These are phyloP conservation scores for Trichoderma lentiforme DNA, from an alignment of 2,329 filamentous ascomycete species.

Conservation along the genomic window DNA sequence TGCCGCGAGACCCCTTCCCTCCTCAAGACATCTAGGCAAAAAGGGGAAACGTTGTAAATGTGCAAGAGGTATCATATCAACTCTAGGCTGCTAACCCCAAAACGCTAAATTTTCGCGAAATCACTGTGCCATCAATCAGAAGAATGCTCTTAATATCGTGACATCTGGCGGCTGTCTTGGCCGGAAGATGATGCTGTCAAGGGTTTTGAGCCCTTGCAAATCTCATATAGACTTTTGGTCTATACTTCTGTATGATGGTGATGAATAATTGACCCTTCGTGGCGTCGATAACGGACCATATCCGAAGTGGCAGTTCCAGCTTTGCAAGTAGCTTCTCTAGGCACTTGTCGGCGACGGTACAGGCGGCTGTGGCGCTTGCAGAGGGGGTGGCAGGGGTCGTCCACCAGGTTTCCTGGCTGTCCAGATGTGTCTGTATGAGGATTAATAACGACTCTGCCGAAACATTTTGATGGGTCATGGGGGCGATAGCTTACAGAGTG, in stretches of 20 bases:
- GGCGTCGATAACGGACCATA: too few species aligned
- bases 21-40: background rate
- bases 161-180: background rate
- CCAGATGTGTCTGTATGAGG: conserved; percentile 24
- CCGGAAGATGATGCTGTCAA: background rate
- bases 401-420: conserved; percentile 22
- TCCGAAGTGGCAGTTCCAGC: too few species aligned
- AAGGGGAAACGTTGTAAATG: background rate
- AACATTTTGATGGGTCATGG: background rate
- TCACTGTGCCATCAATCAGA: background rate
- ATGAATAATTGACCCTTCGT: background rate
- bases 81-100: background rate
- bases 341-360: background rate
- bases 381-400: background rate
- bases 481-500: conserved; percentile 60
- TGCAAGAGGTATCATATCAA: background rate
- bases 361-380: background rate
- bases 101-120: background rate
- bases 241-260: background rate
- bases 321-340: background rate
- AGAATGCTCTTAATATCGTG: background rate
- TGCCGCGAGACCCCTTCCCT: background rate
- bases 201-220: background rate
- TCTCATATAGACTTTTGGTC: background rate
- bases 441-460: conserved; percentile 12